Conservation (phyloP, 305 asterid species). For the Striga hermonthica region DNA sequence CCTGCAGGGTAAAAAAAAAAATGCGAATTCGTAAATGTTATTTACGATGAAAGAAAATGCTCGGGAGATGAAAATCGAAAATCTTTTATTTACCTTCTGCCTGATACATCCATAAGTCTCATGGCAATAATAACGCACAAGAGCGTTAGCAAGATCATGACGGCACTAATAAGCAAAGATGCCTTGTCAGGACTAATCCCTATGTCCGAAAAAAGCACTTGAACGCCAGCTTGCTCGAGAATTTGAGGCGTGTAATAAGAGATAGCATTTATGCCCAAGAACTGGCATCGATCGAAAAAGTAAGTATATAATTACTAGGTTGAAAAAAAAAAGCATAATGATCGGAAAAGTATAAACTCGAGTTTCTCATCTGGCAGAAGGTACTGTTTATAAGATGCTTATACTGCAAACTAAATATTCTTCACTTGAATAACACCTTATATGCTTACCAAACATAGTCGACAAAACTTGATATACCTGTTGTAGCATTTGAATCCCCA, state of each 20-base stretch:
- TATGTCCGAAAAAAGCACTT: neutral
- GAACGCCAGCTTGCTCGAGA: neutral
- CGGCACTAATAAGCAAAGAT: neutral
- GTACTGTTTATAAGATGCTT: neutral
- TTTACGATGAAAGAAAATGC: conserved; percentile 62
- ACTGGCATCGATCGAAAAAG: neutral
- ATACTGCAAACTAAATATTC: too few relatives aligned
- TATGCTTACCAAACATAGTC: neutral
- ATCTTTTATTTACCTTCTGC: neutral
- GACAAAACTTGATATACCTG: conserved; percentile 43
- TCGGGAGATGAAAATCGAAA: neutral
- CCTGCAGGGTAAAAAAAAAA: conserved; percentile 42
- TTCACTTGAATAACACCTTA: neutral
- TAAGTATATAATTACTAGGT: neutral
- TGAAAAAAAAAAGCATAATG: too few relatives aligned
- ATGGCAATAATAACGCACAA: neutral
- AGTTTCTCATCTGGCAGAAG: too few relatives aligned
- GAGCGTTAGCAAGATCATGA: neutral
- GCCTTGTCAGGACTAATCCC: neutral
- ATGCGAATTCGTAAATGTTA: conserved; percentile 46
- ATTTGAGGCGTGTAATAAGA: neutral
- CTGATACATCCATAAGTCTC: conserved; percentile 1
- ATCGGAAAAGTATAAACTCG: too few relatives aligned
- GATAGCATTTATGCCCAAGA: neutral
- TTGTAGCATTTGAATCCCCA: conserved; percentile 63